Percentiles rank a stretch among this genome's conserved stretches.
These are phyloP conservation scores for Ascochyta clinopodiicola DNA, from an alignment of 2,329 filamentous ascomycete species.

Conservation along the genomic window DNA sequence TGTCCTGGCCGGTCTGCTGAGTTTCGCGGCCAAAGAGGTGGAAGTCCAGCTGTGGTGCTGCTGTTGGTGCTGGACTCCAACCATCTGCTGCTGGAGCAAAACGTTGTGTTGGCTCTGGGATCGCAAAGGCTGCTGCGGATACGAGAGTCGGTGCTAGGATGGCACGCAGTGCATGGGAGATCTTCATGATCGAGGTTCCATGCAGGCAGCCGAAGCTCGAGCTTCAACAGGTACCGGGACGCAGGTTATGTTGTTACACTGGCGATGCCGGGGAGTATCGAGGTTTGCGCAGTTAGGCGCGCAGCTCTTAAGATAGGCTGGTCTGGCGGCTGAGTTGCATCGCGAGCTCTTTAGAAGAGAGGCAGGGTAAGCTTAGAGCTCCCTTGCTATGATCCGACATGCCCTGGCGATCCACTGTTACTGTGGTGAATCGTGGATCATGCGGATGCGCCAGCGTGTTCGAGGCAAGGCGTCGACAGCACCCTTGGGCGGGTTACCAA, in stretches of 20 bases:
- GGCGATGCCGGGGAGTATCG: constrained; percentile 11
- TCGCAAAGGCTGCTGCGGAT: constrained; percentile 35
- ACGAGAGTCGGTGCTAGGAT: constrained; percentile 36
- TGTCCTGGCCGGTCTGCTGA: constrained; percentile 18
- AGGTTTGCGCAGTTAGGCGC: constrained; percentile 9
- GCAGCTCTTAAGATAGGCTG: constrained; percentile 18
- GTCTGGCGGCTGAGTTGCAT: constrained; percentile 23
- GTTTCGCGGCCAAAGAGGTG: constrained; percentile 36
- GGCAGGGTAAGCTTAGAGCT: constrained; percentile 25
- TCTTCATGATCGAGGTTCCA: constrained; percentile 33
- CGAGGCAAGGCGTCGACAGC: constrained; percentile 13
- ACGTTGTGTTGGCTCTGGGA: constrained; percentile 37
- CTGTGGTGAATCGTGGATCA: constrained; percentile 23
- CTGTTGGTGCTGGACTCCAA: constrained; percentile 44
- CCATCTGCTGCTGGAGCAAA: constrained; percentile 29
- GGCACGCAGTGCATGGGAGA: constrained; percentile 30
- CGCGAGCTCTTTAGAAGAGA: constrained; percentile 18
- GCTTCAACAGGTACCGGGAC: constrained; percentile 10
- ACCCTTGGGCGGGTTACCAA: constrained; percentile 12
- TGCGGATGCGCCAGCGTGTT: constrained; percentile 22
- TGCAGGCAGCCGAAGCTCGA: constrained; percentile 17
- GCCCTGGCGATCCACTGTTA: constrained; percentile 30
- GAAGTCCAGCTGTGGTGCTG: constrained; percentile 30
- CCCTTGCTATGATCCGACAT: constrained; percentile 25
- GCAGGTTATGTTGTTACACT: constrained; percentile 15